Base-by-base conservation (phyloP, 2,329 filamentous ascomycete genomes). In the Incumbomyces lentus region DNA sequence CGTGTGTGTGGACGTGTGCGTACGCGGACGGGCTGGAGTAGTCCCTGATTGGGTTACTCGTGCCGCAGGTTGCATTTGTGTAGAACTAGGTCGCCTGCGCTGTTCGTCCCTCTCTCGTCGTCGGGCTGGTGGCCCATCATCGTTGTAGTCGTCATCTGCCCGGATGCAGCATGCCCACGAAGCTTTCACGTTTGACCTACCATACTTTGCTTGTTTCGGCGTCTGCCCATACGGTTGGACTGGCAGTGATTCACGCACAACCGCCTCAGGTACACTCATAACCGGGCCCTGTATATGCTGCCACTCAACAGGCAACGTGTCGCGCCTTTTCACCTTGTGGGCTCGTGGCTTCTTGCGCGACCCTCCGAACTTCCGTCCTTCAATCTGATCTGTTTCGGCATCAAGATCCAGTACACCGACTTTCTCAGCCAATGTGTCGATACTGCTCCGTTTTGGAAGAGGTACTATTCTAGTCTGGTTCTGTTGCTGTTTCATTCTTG, bases 381-480 rank as follows among this genome's bases (percentile, higher is more conserved):
- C 44, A 41, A 29, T 59, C 16, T 22, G n/a, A 16, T 38, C 34
- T 19, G 8, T 22, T 19, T 45, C 41, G 6, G 17, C 59, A 31
- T 81, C 70, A 33, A 88, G 65, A 38, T 86, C 77, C n/a, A 87
- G 63, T 16, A 92, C 69, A 2, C 87, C 86, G 3, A 95, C 69
- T 37, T 85, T 74, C 54, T 87, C 86, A 35, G 88, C 79, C 48
- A 96, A 69, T 0, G 88, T 94, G 63, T 98, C 92, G 47, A 96
- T 75, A 58, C 89, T 95, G 30, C 79, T 82, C 43, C 85, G 73
- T 48, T 77, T 72, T 55, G 81, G 75, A 45, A 82, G 64, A 3
- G 81, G 76, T 6, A 78, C 73, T 3, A 74, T 68, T 62, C 3
- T 68, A 69, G 1, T 70, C 69, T 1, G 71, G 68, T 50, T 66